These are phyloP conservation scores for Ophiostoma triangulosporum DNA, from an alignment of 2,329 filamentous ascomycete genomes.

Conservation along the genomic window DNA sequence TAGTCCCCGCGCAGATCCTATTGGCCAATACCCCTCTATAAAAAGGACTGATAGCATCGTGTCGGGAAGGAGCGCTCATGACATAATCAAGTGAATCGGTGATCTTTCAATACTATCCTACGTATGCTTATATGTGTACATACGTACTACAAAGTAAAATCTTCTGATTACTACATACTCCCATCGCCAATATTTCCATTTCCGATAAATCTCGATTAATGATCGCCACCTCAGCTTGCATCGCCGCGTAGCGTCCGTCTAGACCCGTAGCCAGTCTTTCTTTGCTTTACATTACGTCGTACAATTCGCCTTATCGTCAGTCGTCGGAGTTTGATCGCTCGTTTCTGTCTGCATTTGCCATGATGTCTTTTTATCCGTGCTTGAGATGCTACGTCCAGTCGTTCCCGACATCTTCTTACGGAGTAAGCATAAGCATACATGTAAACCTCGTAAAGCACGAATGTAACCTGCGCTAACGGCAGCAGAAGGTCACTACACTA, in stretches of 20 bases:
- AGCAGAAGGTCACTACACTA: slow-evolving; percentile 7
- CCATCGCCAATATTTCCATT: background rate
- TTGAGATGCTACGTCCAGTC: too few relatives aligned
- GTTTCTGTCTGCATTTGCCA: background rate
- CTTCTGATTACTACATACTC: too few relatives aligned
- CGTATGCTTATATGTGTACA: too few relatives aligned
- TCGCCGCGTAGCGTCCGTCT: background rate
- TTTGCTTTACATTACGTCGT: background rate
- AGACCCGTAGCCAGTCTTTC: background rate
- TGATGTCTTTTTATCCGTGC: background rate
- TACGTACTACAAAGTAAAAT: too few relatives aligned
- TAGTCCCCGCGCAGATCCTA: slow-evolving; percentile 7
- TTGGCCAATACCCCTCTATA: slow-evolving; percentile 13
- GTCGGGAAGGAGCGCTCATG: background rate
- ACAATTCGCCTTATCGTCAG: background rate
- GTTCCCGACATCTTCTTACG: too few relatives aligned
- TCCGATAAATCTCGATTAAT: background rate
- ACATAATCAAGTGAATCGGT: too few relatives aligned
- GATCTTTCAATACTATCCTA: too few relatives aligned
- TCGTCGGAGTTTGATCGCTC: background rate
- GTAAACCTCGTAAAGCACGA: slow-evolving; percentile 6
- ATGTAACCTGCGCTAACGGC: slow-evolving; percentile 8
- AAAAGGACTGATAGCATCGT: slow-evolving; percentile 12
- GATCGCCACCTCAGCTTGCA: slow-evolving; percentile 2
- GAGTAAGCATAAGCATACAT: too few relatives aligned